Evolutionary conservation across 2,329 filamentous ascomycete species (phyloP).

Genomic region (Cadophora malorum): DNA sequence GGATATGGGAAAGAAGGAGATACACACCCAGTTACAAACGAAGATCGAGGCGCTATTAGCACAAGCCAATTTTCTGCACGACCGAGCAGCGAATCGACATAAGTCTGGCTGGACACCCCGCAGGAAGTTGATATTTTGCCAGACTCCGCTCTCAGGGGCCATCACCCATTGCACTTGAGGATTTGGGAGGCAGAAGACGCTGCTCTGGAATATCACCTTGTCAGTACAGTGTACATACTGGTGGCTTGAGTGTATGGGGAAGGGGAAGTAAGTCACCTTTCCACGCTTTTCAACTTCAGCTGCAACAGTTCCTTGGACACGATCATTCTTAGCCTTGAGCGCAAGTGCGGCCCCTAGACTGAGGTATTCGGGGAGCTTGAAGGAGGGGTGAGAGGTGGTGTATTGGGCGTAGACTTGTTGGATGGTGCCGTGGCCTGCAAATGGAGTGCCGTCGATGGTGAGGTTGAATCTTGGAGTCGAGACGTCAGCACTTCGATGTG

Average conservation of each 20-base stretch:
- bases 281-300: conserved; percentile 2
- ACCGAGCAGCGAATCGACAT: neutral
- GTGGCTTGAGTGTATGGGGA: neutral
- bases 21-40: neutral
- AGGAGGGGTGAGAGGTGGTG: neutral
- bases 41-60: neutral
- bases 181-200: conserved; percentile 2
- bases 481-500: neutral
- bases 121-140: conserved; percentile 1
- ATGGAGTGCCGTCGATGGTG: neutral
- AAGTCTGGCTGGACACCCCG: neutral
- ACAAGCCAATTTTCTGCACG: conserved; percentile 5
- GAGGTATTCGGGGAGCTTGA: neutral
- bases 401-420: conserved; percentile 10
- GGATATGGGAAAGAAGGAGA: neutral
- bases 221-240: neutral
- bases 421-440: neutral
- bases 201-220: neutral
- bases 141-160: neutral
- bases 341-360: neutral
- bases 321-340: neutral
- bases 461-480: neutral
- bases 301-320: neutral
- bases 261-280: neutral
- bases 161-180: neutral